phyloP scores from a whole-genome alignment of 257 asterid species.

The Verbena officinalis region DNA sequence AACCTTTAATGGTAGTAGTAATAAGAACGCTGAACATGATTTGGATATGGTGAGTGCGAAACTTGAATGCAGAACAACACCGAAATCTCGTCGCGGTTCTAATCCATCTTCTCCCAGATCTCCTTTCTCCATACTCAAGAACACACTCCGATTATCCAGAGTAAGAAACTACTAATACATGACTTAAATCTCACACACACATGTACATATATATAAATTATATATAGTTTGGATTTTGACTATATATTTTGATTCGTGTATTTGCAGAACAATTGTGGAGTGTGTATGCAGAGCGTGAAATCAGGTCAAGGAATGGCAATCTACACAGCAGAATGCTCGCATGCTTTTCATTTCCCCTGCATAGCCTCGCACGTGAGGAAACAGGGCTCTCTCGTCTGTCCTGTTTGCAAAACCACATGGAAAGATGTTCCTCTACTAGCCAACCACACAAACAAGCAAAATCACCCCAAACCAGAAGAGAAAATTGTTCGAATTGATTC shows the following conservation, averaged over 20 bases:
- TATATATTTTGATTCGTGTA: neutral
- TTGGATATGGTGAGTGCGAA: constrained; percentile 41
- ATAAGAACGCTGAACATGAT: neutral
- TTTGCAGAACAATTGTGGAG: constrained; percentile 82
- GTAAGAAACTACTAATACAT: constrained; percentile 39
- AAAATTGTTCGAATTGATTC: constrained; percentile 24
- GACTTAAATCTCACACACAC: no score
- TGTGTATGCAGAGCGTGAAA: constrained; percentile 80
- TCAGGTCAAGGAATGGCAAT: constrained; percentile 81
- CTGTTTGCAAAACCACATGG: constrained; percentile 76
- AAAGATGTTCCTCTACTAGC: constrained; percentile 76
- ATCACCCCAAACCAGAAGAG: constrained; percentile 9
- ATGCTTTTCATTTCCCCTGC: constrained; percentile 86
- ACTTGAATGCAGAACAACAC: constrained; percentile 57
- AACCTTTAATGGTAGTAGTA: constrained; percentile 8
- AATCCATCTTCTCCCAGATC: constrained; percentile 94
- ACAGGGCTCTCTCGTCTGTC: constrained; percentile 61
- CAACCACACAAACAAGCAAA: constrained; percentile 39
- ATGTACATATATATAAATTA: no score
- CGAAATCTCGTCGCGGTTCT: constrained; percentile 42
- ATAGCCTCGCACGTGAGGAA: constrained; percentile 60
- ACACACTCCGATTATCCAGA: constrained; percentile 73
- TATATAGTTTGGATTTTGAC: neutral
- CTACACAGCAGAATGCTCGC: constrained; percentile 92
- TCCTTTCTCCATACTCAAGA: constrained; percentile 84